Evolutionary conservation across 2,329 filamentous ascomycete genomes (phyloP).

Genomic region (Macrophomina tecta): DNA sequence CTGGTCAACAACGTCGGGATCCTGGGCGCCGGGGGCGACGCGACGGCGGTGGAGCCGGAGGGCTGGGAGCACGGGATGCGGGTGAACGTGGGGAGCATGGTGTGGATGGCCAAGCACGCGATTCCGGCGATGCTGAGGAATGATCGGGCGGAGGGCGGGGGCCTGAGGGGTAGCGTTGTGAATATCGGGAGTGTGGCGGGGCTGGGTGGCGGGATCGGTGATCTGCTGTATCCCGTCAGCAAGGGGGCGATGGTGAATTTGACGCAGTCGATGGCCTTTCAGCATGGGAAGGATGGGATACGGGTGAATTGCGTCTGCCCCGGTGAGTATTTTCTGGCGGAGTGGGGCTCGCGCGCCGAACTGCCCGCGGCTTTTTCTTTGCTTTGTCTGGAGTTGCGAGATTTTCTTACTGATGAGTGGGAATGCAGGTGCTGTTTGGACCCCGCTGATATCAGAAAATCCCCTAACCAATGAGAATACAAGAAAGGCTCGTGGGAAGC

Average conservation of each 20-base stretch:
- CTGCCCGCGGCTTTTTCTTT: too few relatives aligned
- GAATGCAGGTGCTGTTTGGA: conserved; percentile 55
- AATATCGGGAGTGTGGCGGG: too few relatives aligned
- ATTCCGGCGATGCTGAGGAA: conserved; percentile 67
- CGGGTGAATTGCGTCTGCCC: conserved; percentile 62
- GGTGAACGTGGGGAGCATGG: conserved; percentile 70
- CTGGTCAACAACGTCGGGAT: conserved; percentile 71
- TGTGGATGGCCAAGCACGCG: conserved; percentile 66
- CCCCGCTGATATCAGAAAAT: conserved; percentile 60
- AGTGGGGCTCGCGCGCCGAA: too few relatives aligned
- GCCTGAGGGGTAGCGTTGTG: conserved; percentile 54
- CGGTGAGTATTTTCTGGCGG: conserved; percentile 35
- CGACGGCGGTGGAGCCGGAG: conserved; percentile 65
- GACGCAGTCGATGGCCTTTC: conserved; percentile 62
- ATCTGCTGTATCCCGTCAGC: conserved; percentile 60
- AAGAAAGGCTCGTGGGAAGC: conserved; percentile 55
- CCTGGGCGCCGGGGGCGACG: conserved; percentile 61
- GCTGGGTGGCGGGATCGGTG: conserved; percentile 26
- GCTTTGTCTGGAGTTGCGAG: too few relatives aligned
- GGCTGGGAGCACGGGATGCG: conserved; percentile 64
- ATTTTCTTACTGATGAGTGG: too few relatives aligned
- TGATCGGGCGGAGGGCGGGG: conserved; percentile 36
- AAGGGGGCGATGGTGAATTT: conserved; percentile 63
- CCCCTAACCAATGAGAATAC: conserved; percentile 57
- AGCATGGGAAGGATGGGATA: conserved; percentile 50